Evolutionary conservation across 2,329 filamentous ascomycete species (phyloP).

Genomic region (Venturia pyrina): DNA sequence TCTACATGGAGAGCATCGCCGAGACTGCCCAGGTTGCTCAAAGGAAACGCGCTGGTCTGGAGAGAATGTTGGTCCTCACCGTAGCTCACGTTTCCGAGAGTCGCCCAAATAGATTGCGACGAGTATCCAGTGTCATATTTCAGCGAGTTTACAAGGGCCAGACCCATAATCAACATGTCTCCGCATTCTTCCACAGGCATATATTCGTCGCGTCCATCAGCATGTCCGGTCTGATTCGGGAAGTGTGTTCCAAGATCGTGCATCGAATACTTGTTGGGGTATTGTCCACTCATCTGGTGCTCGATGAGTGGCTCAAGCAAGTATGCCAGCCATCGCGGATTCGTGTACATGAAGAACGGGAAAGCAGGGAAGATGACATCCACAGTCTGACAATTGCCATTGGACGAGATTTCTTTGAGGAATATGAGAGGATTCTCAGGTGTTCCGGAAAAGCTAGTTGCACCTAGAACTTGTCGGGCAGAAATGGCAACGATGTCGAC

Average conservation of each 20-base stretch:
- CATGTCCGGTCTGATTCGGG: slow-evolving; percentile 67
- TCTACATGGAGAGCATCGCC: slow-evolving; percentile 50
- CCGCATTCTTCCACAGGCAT: slow-evolving; percentile 73
- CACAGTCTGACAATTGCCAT: slow-evolving; percentile 77
- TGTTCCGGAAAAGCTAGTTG: slow-evolving; percentile 64
- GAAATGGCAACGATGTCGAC: slow-evolving; percentile 68
- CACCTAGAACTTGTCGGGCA: slow-evolving; percentile 71
- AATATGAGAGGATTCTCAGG: slow-evolving; percentile 64
- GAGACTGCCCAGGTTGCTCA: slow-evolving; percentile 38
- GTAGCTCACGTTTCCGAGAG: slow-evolving; percentile 24
- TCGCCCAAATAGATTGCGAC: slow-evolving; percentile 50
- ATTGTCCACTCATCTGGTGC: slow-evolving; percentile 72
- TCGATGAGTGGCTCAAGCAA: slow-evolving; percentile 71
- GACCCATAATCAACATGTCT: slow-evolving; percentile 74
- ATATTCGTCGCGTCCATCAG: slow-evolving; percentile 59
- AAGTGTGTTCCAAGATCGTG: slow-evolving; percentile 65
- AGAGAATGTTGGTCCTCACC: slow-evolving; percentile 5
- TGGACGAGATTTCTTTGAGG: slow-evolving; percentile 76
- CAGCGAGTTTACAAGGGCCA: slow-evolving; percentile 67
- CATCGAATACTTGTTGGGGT: slow-evolving; percentile 73
- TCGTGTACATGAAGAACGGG: slow-evolving; percentile 79
- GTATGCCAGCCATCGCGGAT: slow-evolving; percentile 70
- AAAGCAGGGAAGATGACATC: slow-evolving; percentile 82
- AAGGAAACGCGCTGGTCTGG: slow-evolving; percentile 34
- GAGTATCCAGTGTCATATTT: slow-evolving; percentile 48